Evolutionary conservation across 2,329 filamentous ascomycete genomes (phyloP).

Genomic region (Neonectria neomacrospora): DNA sequence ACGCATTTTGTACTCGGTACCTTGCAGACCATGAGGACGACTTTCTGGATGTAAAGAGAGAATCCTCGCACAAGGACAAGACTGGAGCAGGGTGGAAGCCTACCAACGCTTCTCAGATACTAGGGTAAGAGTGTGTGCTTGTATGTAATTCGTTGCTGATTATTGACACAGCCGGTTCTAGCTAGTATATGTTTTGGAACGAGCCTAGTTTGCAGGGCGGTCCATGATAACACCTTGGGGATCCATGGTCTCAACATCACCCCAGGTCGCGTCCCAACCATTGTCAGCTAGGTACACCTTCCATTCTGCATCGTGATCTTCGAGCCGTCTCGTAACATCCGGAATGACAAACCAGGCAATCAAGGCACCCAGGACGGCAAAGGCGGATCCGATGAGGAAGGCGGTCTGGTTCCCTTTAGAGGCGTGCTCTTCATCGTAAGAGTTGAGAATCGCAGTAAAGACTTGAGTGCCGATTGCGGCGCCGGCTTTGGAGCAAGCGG

Average conservation of each 20-base stretch:
- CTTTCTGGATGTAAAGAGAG: neutral
- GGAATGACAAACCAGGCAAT: slow-evolving; percentile 40
- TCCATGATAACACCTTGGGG: slow-evolving; percentile 33
- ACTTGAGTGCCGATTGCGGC: slow-evolving; percentile 62
- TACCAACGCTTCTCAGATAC: too few relatives aligned
- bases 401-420: slow-evolving; percentile 59
- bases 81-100: too few relatives aligned
- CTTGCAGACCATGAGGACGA: neutral
- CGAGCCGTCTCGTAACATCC: slow-evolving; percentile 41
- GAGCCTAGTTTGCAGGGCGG: slow-evolving; percentile 10
- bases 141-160: too few relatives aligned
- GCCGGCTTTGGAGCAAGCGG: slow-evolving; percentile 61
- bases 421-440: slow-evolving; percentile 50
- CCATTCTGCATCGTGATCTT: slow-evolving; percentile 47
- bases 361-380: slow-evolving; percentile 57
- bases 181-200: too few relatives aligned
- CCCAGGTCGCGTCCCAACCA: slow-evolving; percentile 46
- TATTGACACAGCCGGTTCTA: neutral
- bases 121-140: too few relatives aligned
- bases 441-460: slow-evolving; percentile 62
- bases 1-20: neutral
- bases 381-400: slow-evolving; percentile 62
- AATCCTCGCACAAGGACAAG: neutral
- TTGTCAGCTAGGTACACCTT: slow-evolving; percentile 45
- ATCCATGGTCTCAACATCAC: slow-evolving; percentile 43